Percentiles rank a stretch among this genome's conserved stretches.
Conservation (phyloP, 2,329 filamentous ascomycete genomes). For the Seiridium cupressi region DNA sequence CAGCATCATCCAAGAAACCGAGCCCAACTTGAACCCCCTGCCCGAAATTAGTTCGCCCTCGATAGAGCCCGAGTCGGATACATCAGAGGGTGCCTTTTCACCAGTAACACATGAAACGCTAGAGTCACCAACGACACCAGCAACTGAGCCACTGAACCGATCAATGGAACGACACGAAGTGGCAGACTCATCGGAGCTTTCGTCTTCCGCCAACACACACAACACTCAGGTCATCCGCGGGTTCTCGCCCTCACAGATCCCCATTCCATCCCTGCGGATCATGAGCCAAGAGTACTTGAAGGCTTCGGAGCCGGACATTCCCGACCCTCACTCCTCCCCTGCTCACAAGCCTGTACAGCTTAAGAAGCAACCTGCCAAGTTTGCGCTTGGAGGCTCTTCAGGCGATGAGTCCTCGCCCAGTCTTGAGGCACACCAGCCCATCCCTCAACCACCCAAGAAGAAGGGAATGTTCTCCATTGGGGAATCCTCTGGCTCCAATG, state of each 20-base stretch:
- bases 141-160: conserved; percentile 24
- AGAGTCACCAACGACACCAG: conserved; percentile 30
- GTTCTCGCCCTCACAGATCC: conserved; percentile 72
- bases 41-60: conserved; percentile 37
- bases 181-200: conserved; percentile 32
- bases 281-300: conserved; percentile 41
- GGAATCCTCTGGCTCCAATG: conserved; percentile 62
- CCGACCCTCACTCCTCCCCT: conserved; percentile 57
- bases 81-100: conserved; percentile 24
- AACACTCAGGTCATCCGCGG: conserved; percentile 73
- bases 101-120: conserved; percentile 58
- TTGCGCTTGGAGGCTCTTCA: conserved; percentile 75
- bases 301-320: conserved; percentile 52
- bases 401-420: conserved; percentile 75
- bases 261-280: conserved; percentile 40
- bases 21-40: conserved; percentile 57
- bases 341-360: conserved; percentile 66
- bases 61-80: conserved; percentile 46
- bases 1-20: conserved; percentile 87
- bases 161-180: conserved; percentile 17
- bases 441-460: conserved; percentile 28
- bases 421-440: conserved; percentile 38
- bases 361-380: conserved; percentile 60
- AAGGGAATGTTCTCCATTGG: conserved; percentile 50
- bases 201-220: conserved; percentile 40